Conservation (phyloP, 768 basidiomycete species). For the Cubamyces sp. region DNA sequence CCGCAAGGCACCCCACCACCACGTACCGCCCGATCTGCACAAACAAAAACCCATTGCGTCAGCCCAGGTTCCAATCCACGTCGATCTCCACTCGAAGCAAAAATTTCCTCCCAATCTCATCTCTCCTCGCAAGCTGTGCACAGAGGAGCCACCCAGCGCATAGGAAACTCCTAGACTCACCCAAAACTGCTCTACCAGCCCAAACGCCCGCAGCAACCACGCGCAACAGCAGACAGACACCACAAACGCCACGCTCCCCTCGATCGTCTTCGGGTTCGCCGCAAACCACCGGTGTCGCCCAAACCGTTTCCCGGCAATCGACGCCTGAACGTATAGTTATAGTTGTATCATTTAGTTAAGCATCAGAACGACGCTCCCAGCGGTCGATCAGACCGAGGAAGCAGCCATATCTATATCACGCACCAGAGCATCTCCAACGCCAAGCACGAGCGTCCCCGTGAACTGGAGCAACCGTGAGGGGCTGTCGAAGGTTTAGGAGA, state of each 20-base stretch:
- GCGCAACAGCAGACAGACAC: slow-evolving; percentile 70
- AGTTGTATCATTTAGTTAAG: no score
- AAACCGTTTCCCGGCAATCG: slow-evolving; percentile 85
- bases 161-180: slow-evolving; percentile 43
- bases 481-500: slow-evolving; percentile 32
- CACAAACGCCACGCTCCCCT: slow-evolving; percentile 87
- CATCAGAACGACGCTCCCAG: no score
- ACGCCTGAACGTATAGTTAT: slow-evolving; percentile 60
- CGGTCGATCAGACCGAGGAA: neutral
- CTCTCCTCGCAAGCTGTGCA: no score
- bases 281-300: slow-evolving; percentile 86
- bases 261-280: slow-evolving; percentile 84
- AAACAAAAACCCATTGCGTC: slow-evolving; percentile 15
- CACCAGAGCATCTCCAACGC: slow-evolving; percentile 93
- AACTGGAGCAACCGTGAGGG: slow-evolving; percentile 60
- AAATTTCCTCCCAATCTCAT: no score
- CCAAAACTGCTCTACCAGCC: slow-evolving; percentile 74
- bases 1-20: slow-evolving; percentile 62
- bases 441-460: slow-evolving; percentile 87
- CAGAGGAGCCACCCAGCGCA: no score
- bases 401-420: slow-evolving; percentile 30
- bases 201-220: slow-evolving; percentile 69
- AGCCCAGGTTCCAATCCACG: neutral
- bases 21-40: slow-evolving; percentile 69
- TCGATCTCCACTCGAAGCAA: neutral